These are phyloP conservation scores for Geotrichum siamense DNA, from an alignment of 1,139 yeast species.

Conservation along the genomic window DNA sequence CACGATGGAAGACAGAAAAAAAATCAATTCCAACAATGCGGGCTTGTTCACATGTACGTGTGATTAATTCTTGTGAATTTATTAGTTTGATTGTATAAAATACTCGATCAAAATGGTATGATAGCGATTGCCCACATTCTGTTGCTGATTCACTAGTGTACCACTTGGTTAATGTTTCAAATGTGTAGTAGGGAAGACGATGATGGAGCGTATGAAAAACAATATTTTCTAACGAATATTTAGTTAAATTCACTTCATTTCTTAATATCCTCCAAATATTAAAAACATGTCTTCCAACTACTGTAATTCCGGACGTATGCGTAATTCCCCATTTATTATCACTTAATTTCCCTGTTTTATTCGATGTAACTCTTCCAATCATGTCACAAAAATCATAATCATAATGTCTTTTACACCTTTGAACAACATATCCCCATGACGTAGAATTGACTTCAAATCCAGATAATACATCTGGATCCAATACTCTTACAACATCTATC, in stretches of 20 bases:
- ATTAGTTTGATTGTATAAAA: conserved; percentile 46
- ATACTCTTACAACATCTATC: conserved; percentile 46
- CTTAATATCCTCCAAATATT: conserved; percentile 78
- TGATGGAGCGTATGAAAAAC: conserved; percentile 59
- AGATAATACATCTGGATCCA: conserved; percentile 82
- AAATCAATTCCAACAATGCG: conserved; percentile 85
- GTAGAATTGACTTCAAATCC: conserved; percentile 76
- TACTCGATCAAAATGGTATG: conserved; percentile 49
- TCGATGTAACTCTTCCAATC: conserved; percentile 39
- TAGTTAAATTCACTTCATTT: conserved; percentile 53
- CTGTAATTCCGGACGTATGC: conserved; percentile 60
- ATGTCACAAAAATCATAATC: conserved; percentile 48
- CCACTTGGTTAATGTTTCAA: conserved; percentile 48
- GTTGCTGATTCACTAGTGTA: conserved; percentile 29
- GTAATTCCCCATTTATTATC: conserved; percentile 73
- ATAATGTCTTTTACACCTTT: conserved; percentile 45
- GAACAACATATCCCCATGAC: conserved; percentile 88
- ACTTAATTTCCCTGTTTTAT: conserved; percentile 41
- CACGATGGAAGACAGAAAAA: conserved; percentile 77
- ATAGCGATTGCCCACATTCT: conserved; percentile 38
- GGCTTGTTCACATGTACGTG: conserved; percentile 75
- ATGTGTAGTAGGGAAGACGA: conserved; percentile 57
- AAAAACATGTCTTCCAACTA: conserved; percentile 74
- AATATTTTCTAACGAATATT: conserved; percentile 73
- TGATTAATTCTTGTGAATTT: conserved; percentile 56